A percentile compares a stretch with the other conserved stretches of the same genome.
These are phyloP conservation scores for Fusarium algeriense DNA, from an alignment of 2,329 filamentous ascomycete genomes.

Conservation along the genomic window DNA sequence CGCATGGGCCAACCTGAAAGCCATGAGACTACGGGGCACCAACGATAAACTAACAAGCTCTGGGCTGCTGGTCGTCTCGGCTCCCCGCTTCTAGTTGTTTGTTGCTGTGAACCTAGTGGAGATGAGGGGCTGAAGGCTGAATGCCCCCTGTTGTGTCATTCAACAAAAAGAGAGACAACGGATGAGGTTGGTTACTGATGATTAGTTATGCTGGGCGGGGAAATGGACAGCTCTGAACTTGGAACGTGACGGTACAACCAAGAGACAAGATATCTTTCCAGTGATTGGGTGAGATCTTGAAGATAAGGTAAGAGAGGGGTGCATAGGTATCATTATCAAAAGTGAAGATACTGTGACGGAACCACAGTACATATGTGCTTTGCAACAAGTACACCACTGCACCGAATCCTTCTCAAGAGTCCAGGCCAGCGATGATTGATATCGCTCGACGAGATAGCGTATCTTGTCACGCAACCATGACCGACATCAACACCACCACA, in stretches of 20 bases:
- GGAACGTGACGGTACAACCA: not conserved
- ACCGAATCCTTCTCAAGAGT: slow-evolving; percentile 29
- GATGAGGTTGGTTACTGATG: slow-evolving; percentile 27
- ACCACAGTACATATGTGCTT: slow-evolving; percentile 7
- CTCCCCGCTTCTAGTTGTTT: slow-evolving; percentile 40
- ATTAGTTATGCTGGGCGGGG: slow-evolving; percentile 15
- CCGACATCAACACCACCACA: slow-evolving; percentile 23
- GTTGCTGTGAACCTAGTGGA: slow-evolving; percentile 34
- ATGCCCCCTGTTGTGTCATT: slow-evolving; percentile 26
- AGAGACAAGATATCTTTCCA: not conserved
- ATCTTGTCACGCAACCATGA: slow-evolving; percentile 41
- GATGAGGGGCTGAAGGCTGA: slow-evolving; percentile 31
- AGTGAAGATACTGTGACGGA: slow-evolving; percentile 20
- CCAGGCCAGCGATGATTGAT: slow-evolving; percentile 25
- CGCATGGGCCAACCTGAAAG: slow-evolving; percentile 30
- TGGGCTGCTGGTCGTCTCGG: slow-evolving; percentile 31
- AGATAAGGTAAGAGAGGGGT: slow-evolving; percentile 38
- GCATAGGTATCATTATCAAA: slow-evolving; percentile 21
- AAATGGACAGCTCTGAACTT: slow-evolving; percentile 9
- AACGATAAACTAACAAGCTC: slow-evolving; percentile 42
- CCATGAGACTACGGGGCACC: slow-evolving; percentile 33
- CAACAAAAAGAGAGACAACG: slow-evolving; percentile 31
- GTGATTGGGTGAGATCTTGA: slow-evolving; percentile 28
- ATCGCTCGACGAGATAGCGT: slow-evolving; percentile 36
- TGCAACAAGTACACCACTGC: slow-evolving; percentile 21